Base-by-base conservation (phyloP, 768 basidiomycete species). In the Pleurotus eryngii region DNA sequence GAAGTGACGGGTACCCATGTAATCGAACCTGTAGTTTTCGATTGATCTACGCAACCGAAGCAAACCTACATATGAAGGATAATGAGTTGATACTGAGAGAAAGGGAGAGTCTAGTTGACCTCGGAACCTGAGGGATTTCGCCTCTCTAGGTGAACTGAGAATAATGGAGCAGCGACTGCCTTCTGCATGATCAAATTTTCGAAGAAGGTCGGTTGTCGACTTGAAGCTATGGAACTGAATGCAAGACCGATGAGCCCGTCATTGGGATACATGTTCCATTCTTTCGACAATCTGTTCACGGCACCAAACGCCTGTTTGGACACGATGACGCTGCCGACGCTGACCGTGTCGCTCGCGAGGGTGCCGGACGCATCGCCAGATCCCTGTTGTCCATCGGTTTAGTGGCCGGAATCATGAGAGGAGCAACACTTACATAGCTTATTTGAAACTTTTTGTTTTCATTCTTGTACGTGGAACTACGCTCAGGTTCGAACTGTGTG, bases 161-260 rank as follows among this genome's bases (percentile, higher is more conserved):
- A 89, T 3, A 83, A 62, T 11, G 81, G 78, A 0, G 73, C 68
- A 3, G 68, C 64, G 24, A 87, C 57, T 59, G 71, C 70, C 46
- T 69, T 68, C 60, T 68, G 60, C 12, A 64, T 60, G 15, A 88
- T 76, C 39, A 89, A 65, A 60, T 81, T 86, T 67, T 89, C 88
- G 59, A 87, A 84, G 61, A 87, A 81, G 0, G 87, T 87, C 6
- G 78, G 74, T 51, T 74, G 59, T 11, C 63, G 64, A 0, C 73
- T 76, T 46, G 63, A 68, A 9, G 85, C 68, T 55, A 89, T 85
- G 42, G 77, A 70, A 37, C 81, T 70, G 61, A 89, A 89, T 9
- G 82, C 86, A 64, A 89, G 68, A 22, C 86, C 87, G 5, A 85
- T 65, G 9, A 87, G 72, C 9, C 86, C 88, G 46, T 77, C 76